Evolutionary conservation across 768 basidiomycete species (phyloP).

Genomic region (Russula compacta): DNA sequence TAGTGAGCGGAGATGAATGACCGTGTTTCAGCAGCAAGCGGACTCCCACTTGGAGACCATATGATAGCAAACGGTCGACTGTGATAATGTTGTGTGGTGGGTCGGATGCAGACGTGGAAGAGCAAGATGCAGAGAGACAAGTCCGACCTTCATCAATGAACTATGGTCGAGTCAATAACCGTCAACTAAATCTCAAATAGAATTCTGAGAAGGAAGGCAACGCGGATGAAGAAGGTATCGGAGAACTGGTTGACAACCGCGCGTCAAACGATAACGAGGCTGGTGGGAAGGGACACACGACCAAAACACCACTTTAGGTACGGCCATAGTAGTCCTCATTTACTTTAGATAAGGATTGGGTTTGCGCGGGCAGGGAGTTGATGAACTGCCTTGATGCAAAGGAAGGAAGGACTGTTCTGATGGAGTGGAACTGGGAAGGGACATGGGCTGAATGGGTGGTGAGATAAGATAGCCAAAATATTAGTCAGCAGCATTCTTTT

Average conservation of each 20-base stretch:
- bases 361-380: neutral
- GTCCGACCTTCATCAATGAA: neutral
- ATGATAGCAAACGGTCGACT: neutral
- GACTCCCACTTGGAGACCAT: neutral
- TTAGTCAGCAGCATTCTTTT: conserved; percentile 3
- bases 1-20: neutral
- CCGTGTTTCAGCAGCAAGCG: neutral
- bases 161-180: neutral
- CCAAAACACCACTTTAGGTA: neutral
- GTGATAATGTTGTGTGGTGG: neutral
- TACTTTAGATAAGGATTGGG: neutral
- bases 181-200: neutral
- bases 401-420: neutral
- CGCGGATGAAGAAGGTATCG: neutral
- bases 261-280: neutral
- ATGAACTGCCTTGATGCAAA: too few species aligned
- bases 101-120: neutral
- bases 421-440: neutral
- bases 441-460: neutral
- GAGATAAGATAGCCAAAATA: neutral
- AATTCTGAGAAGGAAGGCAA: neutral
- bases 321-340: neutral
- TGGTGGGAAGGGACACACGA: neutral
- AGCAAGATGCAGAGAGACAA: neutral
- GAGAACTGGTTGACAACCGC: neutral